A percentile compares a stretch with the other conserved stretches of the same genome.
Evolutionary conservation across 2,329 filamentous ascomycete genomes (phyloP).

Genomic region (Onygenales sp.): DNA sequence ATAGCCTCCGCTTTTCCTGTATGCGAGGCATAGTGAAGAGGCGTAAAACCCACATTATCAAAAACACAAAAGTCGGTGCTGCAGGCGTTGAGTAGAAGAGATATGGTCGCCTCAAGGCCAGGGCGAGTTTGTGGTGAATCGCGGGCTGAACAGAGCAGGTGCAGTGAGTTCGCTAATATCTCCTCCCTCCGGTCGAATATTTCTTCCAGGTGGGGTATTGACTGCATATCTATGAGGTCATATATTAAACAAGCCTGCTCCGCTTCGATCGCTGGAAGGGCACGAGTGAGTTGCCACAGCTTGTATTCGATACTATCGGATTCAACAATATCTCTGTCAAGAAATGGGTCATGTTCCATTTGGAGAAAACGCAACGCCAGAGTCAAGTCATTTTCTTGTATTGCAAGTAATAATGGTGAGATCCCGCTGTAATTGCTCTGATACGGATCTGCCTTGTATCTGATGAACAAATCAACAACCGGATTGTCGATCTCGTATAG

Average conservation of each 20-base stretch:
- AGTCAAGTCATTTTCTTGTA: background rate
- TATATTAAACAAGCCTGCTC: background rate
- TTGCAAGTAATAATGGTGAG: background rate
- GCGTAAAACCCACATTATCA: background rate
- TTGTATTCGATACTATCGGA: background rate
- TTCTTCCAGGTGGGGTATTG: background rate
- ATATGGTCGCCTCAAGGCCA: background rate
- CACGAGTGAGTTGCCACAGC: background rate
- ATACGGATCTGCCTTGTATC: background rate
- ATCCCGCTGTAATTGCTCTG: accelerated
- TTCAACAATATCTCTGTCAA: too few species aligned
- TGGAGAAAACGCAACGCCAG: background rate
- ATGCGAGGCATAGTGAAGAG: background rate
- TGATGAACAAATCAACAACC: background rate
- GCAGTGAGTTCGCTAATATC: background rate
- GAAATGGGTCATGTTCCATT: too few species aligned
- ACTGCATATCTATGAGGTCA: background rate
- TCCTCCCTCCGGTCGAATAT: background rate
- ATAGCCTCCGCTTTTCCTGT: background rate
- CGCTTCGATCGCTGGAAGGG: background rate
- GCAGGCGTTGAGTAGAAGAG: background rate
- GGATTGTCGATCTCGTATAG: too few species aligned
- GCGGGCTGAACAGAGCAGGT: background rate
- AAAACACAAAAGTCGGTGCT: background rate
- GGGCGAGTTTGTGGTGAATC: background rate